Base-by-base conservation (phyloP, 1,139 yeast genomes). In the Debaryomyces subglobosus region DNA sequence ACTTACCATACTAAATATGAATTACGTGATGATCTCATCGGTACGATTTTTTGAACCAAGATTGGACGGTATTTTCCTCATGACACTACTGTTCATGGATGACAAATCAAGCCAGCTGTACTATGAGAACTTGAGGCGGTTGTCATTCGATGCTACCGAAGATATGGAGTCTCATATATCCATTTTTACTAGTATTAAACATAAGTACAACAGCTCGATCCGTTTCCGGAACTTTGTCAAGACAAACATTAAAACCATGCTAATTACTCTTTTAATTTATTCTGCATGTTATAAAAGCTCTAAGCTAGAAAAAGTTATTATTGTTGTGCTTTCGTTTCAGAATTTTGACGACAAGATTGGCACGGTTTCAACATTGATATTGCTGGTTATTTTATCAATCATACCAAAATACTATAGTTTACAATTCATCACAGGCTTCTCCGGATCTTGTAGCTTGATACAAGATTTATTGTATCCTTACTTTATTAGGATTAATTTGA, bases 391-490 rank as follows among this genome's bases (percentile, higher is more conserved):
- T 3, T 69, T 78, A 32, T 60, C 59, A 15, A 45, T 68, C 25
- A 52, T 66, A 7, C 78, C 81, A 1, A 62, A 67, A 32, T 54
- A 63, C 29, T 64, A 67, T 51, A 62, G 73, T 33, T 61, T 76
- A 21, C 52, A 67, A 5, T 63, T 78, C 27, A 58, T 81, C 37
- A 65, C 77, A 8, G 65, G 77, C 1, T 78, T 72, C 54, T 74
- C 78, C 69, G 82, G 84, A 3, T 65, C 79, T 7, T 59, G 77
- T 12, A 65, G 74, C 41, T 64, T 82, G 48, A 68, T 73, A 39
- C 65, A 71, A 33, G 83, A 80, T 47, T 68, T 84, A 37, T 66
- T 83, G 35, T 63, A 65, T 9, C 86, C 86, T 2, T 83, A 79
- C 59, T 80, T 84, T 61, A 60, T 69, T 12, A 64, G 80, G 21